Base-by-base conservation (phyloP, 1,284 basidiomycete genomes). In the Takashimella koratensis region DNA sequence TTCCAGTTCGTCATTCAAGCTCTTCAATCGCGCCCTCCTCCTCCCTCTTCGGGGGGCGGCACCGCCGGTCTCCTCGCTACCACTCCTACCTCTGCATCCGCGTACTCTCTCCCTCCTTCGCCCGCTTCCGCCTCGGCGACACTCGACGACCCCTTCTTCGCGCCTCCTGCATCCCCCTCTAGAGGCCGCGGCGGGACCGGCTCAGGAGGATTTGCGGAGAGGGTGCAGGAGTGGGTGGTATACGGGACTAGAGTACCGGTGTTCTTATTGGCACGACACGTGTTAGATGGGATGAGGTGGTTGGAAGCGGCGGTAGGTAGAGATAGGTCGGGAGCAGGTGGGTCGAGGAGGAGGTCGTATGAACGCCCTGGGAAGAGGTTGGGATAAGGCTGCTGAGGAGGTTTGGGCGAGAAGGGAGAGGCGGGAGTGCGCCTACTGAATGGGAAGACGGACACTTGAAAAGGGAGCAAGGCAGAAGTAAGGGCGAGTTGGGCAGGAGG, bases 1-100 rank as follows among this genome's bases (percentile, higher is more conserved):
- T n/a, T n/a, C n/a, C 54, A 74, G 72, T 72, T 74, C 50, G 68
- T 75, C 19, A 67, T 76, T 42, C 74, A 76, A 62, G 74, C 75
- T 4, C 62, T 74, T 4, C 71, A 71, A 53, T 62, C 73, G 16
- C 60, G 65, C 16, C 71, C 71, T 1, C 68, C 71, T 5, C 10
- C 59, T 16, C 59, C 59, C 2, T 40, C 64, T 6, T 43, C 54
- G 36, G 47, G 53, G 2, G 57, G 10, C 16, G 10, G 10, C 26
- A 19, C 48, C 43, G 41, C 25, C 43, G 12, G 21, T 13, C n/a
- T 55, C 2, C 52, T 65, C 6, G 56, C 67, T 5, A 61, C 67
- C 12, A 56, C 59, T 3, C 26, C 41, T 19, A 25, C 21, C 25
- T 27, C 45, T 8, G 8, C 25, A 11, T n/a, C 20, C 13, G 39